A percentile compares a stretch with the other conserved stretches of the same genome.
phyloP scores from a whole-genome alignment of 148 eudicot genomes.

The Simmondsia chinensis region DNA sequence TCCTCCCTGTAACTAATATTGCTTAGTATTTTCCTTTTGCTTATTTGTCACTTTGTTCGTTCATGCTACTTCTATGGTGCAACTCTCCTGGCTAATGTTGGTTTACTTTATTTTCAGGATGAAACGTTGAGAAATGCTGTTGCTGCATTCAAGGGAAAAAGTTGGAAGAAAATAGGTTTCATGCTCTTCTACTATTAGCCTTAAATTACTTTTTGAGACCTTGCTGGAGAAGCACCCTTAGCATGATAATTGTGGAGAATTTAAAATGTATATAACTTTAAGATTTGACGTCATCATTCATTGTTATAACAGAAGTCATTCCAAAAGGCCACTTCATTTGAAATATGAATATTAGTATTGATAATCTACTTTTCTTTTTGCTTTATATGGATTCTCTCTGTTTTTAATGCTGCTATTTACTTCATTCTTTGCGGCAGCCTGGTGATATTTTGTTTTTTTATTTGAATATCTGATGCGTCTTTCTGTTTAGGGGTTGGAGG shows the following conservation, averaged over 20 bases:
- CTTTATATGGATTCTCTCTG: too few relatives aligned
- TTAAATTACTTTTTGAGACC: not conserved
- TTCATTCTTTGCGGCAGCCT: not conserved
- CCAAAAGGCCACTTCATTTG: too few relatives aligned
- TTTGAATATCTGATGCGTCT: too few relatives aligned
- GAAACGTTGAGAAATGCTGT: conserved; percentile 79
- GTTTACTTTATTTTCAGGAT: conserved; percentile 40
- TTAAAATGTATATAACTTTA: not conserved
- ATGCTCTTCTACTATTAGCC: not conserved
- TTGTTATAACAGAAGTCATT: too few relatives aligned
- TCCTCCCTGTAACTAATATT: too few relatives aligned
- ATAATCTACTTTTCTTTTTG: too few relatives aligned
- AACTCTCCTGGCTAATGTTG: not conserved
- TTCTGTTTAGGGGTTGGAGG: too few relatives aligned
- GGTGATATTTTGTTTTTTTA: too few relatives aligned
- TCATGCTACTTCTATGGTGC: not conserved
- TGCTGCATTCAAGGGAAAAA: conserved; percentile 52
- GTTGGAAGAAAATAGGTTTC: conserved; percentile 90
- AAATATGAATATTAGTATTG: too few relatives aligned
- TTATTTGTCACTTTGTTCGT: not conserved
- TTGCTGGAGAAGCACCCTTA: not conserved
- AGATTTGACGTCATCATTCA: too few relatives aligned
- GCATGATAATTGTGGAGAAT: not conserved
- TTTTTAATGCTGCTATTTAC: too few relatives aligned
- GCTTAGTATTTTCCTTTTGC: too few relatives aligned